Base-by-base conservation (phyloP, 2,329 filamentous ascomycete genomes). In the Blastomyces gilchristii region DNA sequence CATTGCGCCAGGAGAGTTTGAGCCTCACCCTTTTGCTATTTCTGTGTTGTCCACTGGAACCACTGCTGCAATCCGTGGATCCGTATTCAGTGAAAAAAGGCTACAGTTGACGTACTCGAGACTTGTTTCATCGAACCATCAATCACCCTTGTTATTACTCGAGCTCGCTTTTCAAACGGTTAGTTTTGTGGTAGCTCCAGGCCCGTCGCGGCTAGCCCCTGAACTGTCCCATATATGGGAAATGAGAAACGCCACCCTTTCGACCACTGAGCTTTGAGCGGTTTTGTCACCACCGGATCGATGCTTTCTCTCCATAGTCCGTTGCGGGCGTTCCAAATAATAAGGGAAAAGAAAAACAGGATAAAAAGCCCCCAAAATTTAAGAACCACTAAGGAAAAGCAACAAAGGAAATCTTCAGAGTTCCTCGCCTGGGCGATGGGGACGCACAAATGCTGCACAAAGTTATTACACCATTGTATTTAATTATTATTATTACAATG, bases 161-260 rank as follows among this genome's bases (percentile, higher is more conserved):
- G 37, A 39, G 37, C 37, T 39, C 37, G 12, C 31, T 41, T 43
- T 11, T 28, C 22, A 12, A 41, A 45, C 56, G 22, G 31, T 8
- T 18, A 25, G n/a, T n/a, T 31, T 37, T 34, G 7, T 28, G 37
- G 39, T 25, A 31, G 37, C 39, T 54, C 60, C 28, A 56, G 16
- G 18, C 7, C 7, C 12, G 25, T 61, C 54, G 61, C 50, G 60
- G 59, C 59, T 52, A 54, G 57, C 45, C 60, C 54, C 53, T 60
- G 49, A 47, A 37, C 52, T 45, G 53, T 54, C 50, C 62, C 64
- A 65, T 59, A 65, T 64, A 8, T 64, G 60, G 47, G 66, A 67
- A 67, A 69, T 64, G 59, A 68, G 67, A 68, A 64, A 64, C 50
- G 61, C 65, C 68, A 67, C 67, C 67, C 53, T 31, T 41, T 22